These are phyloP conservation scores for Balansia obtecta DNA, from an alignment of 2,329 filamentous ascomycete species.

Conservation along the genomic window DNA sequence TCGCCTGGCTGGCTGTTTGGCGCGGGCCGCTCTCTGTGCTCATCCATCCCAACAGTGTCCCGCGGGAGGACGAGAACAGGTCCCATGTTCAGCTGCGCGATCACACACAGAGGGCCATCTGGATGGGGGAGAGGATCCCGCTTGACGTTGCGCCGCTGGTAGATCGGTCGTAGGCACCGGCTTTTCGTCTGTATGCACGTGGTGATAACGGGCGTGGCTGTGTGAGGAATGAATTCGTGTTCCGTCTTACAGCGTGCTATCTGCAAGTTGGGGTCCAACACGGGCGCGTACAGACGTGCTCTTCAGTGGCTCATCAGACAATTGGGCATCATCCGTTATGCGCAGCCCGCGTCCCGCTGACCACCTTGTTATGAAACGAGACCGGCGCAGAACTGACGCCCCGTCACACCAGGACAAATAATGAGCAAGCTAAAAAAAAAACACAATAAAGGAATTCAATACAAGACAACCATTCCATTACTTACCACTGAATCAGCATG, in stretches of 20 bases:
- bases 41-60: conserved; percentile 71
- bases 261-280: no score
- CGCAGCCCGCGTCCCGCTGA: no score
- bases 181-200: background rate
- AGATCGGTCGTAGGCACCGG: background rate
- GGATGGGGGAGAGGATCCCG: conserved; percentile 57
- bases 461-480: no score
- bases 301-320: no score
- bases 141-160: conserved; percentile 29
- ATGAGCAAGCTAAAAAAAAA: no score
- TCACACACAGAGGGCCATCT: conserved; percentile 57
- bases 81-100: conserved; percentile 32
- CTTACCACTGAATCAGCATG: no score
- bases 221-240: background rate
- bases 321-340: no score
- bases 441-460: no score
- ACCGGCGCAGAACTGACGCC: no score
- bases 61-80: conserved; percentile 20
- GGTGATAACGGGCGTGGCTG: background rate
- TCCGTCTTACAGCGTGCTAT: background rate
- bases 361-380: no score
- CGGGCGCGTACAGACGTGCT: no score
- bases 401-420: no score
- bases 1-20: conserved; percentile 75
- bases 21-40: conserved; percentile 68